These are phyloP conservation scores for Eutypa lata DNA, from an alignment of 2,329 filamentous ascomycete genomes.

Conservation along the genomic window DNA sequence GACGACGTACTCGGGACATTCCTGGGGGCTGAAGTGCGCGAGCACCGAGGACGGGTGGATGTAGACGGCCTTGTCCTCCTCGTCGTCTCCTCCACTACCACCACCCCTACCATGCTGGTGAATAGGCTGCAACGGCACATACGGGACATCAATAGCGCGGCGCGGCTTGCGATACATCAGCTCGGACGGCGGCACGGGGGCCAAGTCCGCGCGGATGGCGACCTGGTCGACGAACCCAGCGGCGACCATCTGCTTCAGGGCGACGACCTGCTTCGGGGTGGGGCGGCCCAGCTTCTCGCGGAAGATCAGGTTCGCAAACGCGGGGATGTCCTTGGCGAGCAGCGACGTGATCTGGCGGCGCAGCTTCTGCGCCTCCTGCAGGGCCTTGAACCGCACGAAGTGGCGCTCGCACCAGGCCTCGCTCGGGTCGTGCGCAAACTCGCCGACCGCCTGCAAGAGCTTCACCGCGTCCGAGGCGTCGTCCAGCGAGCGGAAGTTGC, in stretches of 20 bases:
- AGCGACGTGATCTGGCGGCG: constrained; percentile 80
- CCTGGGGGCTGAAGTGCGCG: constrained; percentile 62
- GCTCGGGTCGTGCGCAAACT: constrained; percentile 72
- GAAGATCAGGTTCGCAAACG: constrained; percentile 55
- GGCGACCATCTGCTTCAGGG: constrained; percentile 86
- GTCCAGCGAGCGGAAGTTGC: constrained; percentile 76
- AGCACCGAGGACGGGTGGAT: constrained; percentile 84
- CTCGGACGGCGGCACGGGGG: constrained; percentile 70
- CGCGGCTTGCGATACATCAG: constrained; percentile 64
- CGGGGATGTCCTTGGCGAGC: constrained; percentile 69
- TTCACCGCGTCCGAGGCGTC: constrained; percentile 86
- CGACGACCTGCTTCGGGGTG: constrained; percentile 66
- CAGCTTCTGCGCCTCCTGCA: constrained; percentile 82
- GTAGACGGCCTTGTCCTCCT: constrained; percentile 68
- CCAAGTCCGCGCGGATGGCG: constrained; percentile 85
- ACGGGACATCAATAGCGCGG: constrained; percentile 89
- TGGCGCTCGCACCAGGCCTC: constrained; percentile 76
- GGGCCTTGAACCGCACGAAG: constrained; percentile 83
- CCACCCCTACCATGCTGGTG: constrained; percentile 29
- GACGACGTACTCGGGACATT: constrained; percentile 83
- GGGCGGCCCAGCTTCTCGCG: constrained; percentile 57
- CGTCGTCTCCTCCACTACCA: constrained; percentile 33
- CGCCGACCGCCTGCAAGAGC: constrained; percentile 81
- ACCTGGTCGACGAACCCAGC: constrained; percentile 93
- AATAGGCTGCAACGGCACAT: constrained; percentile 77